phyloP scores from a whole-genome alignment of 78 protist genomes.

The Guillardia theta region DNA sequence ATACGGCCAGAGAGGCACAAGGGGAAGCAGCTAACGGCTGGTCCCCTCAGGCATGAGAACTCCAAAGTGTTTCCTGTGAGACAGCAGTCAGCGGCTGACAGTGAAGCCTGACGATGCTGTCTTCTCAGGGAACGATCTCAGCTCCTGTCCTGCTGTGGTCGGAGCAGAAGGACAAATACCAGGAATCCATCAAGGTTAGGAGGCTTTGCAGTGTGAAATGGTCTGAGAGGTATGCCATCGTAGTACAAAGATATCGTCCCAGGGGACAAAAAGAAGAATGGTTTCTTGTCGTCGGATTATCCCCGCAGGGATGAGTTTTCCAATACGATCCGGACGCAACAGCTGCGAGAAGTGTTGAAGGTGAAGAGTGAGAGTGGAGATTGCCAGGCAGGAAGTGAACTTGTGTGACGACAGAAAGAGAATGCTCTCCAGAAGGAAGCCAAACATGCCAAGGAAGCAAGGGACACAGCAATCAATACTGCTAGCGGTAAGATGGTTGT shows the following conservation, averaged over 20 bases:
- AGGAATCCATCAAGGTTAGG: background rate
- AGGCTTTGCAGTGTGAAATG: background rate
- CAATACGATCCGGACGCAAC: background rate
- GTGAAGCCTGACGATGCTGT: background rate
- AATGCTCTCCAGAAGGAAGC: too few relatives aligned
- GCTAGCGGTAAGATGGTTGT: too few relatives aligned
- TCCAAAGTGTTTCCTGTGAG: background rate
- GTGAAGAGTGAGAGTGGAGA: too few relatives aligned
- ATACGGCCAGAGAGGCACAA: background rate
- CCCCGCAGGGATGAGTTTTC: constrained; percentile 12
- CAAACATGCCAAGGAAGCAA: too few relatives aligned
- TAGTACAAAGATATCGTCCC: background rate
- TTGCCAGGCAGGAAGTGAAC: too few relatives aligned
- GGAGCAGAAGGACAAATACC: background rate
- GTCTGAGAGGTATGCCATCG: background rate
- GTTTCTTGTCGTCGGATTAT: constrained; percentile 10
- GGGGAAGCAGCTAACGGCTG: background rate
- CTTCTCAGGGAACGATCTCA: background rate
- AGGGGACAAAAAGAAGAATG: background rate
- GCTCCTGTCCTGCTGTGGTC: background rate
- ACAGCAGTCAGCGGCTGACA: background rate
- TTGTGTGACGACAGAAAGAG: too few relatives aligned
- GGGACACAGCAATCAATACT: too few relatives aligned
- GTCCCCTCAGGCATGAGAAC: background rate
- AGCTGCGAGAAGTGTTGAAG: constrained; percentile 1